These are phyloP conservation scores for Thelephora aurantiotincta DNA, from an alignment of 768 basidiomycete species.

Conservation along the genomic window DNA sequence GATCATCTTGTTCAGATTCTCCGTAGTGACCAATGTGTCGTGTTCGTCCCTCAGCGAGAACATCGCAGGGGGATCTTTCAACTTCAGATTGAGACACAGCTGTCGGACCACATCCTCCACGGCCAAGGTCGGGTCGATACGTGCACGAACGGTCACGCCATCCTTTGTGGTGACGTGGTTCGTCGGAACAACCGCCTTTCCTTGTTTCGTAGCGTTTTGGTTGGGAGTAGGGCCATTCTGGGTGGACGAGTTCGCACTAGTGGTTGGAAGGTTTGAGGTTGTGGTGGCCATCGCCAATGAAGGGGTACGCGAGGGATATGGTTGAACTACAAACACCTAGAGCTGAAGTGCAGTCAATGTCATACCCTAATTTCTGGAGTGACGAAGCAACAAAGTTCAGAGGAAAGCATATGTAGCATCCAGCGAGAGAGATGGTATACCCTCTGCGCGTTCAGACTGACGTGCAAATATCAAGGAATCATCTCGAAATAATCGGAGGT, in stretches of 20 bases:
- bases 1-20: constrained; percentile 75
- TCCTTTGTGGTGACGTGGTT: constrained; percentile 73
- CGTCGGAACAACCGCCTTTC: constrained; percentile 48
- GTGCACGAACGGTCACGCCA: constrained; percentile 61
- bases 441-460: constrained; percentile 24
- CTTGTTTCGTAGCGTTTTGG: too few relatives aligned
- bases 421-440: background rate
- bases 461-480: constrained; percentile 24
- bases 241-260: background rate
- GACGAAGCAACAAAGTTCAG: background rate
- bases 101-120: constrained; percentile 79
- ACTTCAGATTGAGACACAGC: constrained; percentile 68
- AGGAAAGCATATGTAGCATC: constrained; percentile 5
- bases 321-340: background rate
- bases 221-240: background rate
- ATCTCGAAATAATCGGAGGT: constrained; percentile 2
- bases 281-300: background rate
- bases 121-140: constrained; percentile 73
- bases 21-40: constrained; percentile 76
- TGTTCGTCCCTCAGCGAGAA: constrained; percentile 74
- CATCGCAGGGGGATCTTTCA: constrained; percentile 55
- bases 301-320: background rate
- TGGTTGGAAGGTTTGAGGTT: constrained; percentile 1
- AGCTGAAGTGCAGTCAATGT: background rate
- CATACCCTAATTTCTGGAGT: background rate